Base-by-base conservation (phyloP, 345 rosid species). In the Citrus reticulata region DNA sequence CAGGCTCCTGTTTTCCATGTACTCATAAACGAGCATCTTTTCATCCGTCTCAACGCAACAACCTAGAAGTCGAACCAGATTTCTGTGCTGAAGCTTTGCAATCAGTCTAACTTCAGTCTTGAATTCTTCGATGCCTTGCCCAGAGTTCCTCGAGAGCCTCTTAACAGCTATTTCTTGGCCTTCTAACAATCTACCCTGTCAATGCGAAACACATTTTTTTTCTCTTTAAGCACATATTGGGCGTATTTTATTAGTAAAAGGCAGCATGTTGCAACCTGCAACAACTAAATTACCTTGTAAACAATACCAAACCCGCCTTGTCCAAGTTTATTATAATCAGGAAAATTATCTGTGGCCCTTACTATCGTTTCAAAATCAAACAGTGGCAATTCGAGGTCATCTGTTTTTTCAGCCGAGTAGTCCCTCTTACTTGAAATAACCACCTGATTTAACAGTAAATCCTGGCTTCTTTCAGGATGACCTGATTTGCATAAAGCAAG, bases 1-100 rank as follows among this genome's bases (percentile, higher is more conserved):
- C 65, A 60, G 65, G 32, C 65, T 60, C 11, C 65, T 60, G 32
- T 60, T 60, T 60, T 60, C 97, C 94, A 95, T 87, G 83, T 85
- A 95, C 87, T 93, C 98, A n/a, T 92, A 95, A 57, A 95, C 81
- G 46, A 95, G 88, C 82, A 95, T 86, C 86, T 92, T 95, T 76
- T 95, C 98, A 1, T 83, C 91, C 75, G 9, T 81, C 35, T 91
- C 94, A 14, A 88, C 55, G 83, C 94, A 92, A 77, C 91, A 95
- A 14, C 93, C 95, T 7, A 93, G 79, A 73, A 93, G 85, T 2
- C 93, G 88, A 24, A 95, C 97, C 16, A 95, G 92, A 80, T 95
- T 95, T 79, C 91, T 84, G 54, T 93, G 98, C 29, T 93, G 98
- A 73, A 95, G 91, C 89, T 86, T 90, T 13, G 97, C 98, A 40